Base-by-base conservation (phyloP, 2,329 filamentous ascomycete genomes). In the Verticillium isaacii region DNA sequence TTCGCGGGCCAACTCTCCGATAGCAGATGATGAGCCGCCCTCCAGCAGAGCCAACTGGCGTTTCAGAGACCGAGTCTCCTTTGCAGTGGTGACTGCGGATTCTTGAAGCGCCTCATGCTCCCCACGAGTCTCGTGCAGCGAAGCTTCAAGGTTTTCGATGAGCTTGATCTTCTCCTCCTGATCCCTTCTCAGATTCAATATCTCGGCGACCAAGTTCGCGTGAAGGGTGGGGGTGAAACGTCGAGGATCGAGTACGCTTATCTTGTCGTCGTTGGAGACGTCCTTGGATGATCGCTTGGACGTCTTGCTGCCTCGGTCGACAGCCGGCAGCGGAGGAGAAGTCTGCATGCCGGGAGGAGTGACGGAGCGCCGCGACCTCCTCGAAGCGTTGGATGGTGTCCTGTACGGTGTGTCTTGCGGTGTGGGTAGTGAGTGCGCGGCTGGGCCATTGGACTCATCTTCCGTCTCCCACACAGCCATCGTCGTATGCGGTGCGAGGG, bases 171-270 rank as follows among this genome's bases (percentile, higher is more conserved):
- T 97, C 52, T 91, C 92, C 71, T 99, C 95, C 65, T 98, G 86
- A 66, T 99, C 95, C 62, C 95, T 85, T 25, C 93, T 87, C 58
- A 99, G 78, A 2, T 88, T 87, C 45, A 99, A 80, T 65, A 99
- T 99, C 74, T 99, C 95, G 0, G 94, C 94, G 1, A 99, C 94
- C 7, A 99, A 80, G 58, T 92, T 97, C 9, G 95, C 95, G 74
- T 98, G 95, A 12, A 99, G 79, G 0, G 93, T 98, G 1, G 95
- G 95, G 0, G 95, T 99, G 71, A 99, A 97, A 41, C 95, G 86
- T 61, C 94, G 87, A 3, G 95, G 93, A 71, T 99, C 95, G 34
- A 97, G 80, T 25, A 92, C 87, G 67, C 85, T 83, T 62, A 93
- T 87, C 55, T 79, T 85, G 65, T 94, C 90, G 66, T 94, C 87